Evolutionary conservation across 202 grass and related monocot genomes (phyloP), one percentile per base, ranked within the genome.

Genomic region (Setaria viridis): DNA sequence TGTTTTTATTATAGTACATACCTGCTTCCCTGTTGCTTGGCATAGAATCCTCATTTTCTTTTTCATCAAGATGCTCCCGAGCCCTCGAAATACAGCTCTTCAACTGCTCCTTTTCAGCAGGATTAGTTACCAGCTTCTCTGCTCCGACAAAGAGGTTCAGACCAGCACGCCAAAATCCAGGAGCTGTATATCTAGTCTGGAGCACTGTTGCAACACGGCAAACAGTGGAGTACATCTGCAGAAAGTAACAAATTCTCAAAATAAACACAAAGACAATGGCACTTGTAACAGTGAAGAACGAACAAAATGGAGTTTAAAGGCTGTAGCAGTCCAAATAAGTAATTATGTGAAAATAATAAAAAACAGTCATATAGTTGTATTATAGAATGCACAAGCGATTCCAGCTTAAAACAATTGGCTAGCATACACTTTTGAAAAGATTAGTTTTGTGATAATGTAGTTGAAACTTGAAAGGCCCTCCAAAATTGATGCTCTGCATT

Each of bases 161-260:
- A 62, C 93, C 96, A 87, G 80, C 76, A 80, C 78, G 84, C 96
- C 96, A 99, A 88, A 99, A 99, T 76, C 88, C 93, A 65, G 90
- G 87, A 83, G 93, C 88, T 59, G 91, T 95, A 88, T 99, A 96
- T 88, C 96, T 91, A 64, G 90, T 91, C 82, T 93, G 93, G 85
- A 99, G 91, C 77, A 99, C 74, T 15, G 93, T 95, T 54, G 91
- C 91, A 78, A 96, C 93, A 62, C 93, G 89, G 67, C 89, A 91
- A 86, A 96, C 81, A 2, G 93, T 81, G 67, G 92, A 87, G 86
- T 91, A 94, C 77, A 99, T 91, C 93, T 99, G 87, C 62, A 72
- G 20, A 71, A 72, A 70, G 72, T 19, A 78, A 81, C 11, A 68
- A 5, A 25, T 54, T 6, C 19, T 68, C 21, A 55, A n/a, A 80